Evolutionary conservation across 306 rosid species (phyloP).

Genomic region (Corylus avellana): DNA sequence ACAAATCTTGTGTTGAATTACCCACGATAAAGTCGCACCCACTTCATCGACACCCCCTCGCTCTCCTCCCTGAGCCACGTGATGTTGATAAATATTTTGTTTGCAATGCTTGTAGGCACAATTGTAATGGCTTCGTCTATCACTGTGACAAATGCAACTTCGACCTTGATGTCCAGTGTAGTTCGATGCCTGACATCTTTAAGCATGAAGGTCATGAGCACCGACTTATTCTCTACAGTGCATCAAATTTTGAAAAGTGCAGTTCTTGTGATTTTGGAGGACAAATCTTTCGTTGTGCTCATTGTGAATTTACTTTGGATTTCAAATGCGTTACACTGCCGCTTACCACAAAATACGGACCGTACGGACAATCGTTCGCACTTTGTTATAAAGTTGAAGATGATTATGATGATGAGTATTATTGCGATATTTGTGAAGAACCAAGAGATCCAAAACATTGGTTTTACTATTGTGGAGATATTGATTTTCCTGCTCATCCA

Average conservation of each 20-base stretch:
- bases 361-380: background rate
- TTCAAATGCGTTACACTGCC: background rate
- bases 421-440: background rate
- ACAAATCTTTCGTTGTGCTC: background rate
- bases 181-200: background rate
- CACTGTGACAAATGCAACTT: rapidly evolving
- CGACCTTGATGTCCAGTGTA: background rate
- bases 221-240: background rate
- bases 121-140: background rate
- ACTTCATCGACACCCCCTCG: background rate
- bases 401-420: background rate
- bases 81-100: rapidly evolving
- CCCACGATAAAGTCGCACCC: rapidly evolving
- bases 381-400: background rate
- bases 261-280: background rate
- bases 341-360: background rate
- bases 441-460: background rate
- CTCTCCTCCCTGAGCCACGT: rapidly evolving
- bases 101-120: rapidly evolving
- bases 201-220: background rate
- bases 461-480: background rate
- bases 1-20: background rate
- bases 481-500: background rate
- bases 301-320: background rate
- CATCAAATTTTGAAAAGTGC: background rate